A percentile compares a stretch with the other conserved stretches of the same genome.
These are phyloP conservation scores for Pythium apleroticum DNA, from an alignment of 352 stramenopile genomes.

Conservation along the genomic window DNA sequence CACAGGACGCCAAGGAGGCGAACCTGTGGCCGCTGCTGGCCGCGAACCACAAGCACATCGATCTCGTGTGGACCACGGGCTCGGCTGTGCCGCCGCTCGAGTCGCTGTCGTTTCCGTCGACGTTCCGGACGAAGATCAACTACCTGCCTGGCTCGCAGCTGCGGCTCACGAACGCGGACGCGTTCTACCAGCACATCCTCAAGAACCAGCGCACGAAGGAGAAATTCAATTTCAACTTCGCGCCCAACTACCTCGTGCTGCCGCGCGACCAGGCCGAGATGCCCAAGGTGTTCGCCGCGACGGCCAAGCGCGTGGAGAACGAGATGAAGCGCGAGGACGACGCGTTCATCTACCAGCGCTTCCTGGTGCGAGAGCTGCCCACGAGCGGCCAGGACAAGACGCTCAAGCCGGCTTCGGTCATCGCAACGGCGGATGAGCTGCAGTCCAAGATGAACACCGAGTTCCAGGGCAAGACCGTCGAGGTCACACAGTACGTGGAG, in stretches of 20 bases:
- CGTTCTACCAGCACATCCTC: slow-evolving; percentile 47
- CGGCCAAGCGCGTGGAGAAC: slow-evolving; percentile 51
- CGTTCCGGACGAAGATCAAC: slow-evolving; percentile 65
- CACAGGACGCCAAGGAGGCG: slow-evolving; percentile 19
- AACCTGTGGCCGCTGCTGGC: slow-evolving; percentile 44
- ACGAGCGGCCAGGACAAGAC: slow-evolving; percentile 36
- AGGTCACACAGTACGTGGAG: slow-evolving; percentile 80
- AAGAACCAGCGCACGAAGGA: slow-evolving; percentile 45
- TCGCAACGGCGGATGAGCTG: slow-evolving; percentile 52
- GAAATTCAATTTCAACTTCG: slow-evolving; percentile 74
- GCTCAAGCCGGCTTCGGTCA: slow-evolving; percentile 29
- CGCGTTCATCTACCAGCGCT: slow-evolving; percentile 57
- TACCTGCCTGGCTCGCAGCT: slow-evolving; percentile 53
- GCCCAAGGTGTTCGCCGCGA: slow-evolving; percentile 40
- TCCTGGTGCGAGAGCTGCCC: slow-evolving; percentile 51
- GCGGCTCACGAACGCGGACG: slow-evolving; percentile 42
- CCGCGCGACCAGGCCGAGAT: slow-evolving; percentile 55
- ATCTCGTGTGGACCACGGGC: slow-evolving; percentile 64
- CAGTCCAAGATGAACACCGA: slow-evolving; percentile 38
- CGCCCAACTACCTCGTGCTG: slow-evolving; percentile 58
- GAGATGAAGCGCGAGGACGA: slow-evolving; percentile 54
- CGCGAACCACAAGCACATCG: slow-evolving; percentile 46
- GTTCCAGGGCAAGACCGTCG: slow-evolving; percentile 53
- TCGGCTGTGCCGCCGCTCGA: slow-evolving; percentile 30
- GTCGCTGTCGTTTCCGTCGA: slow-evolving; percentile 40